A percentile compares a stretch with the other conserved stretches of the same genome.
phyloP scores from a whole-genome alignment of 371 early-diverging fungal genomes.

The Mucor sp. region DNA sequence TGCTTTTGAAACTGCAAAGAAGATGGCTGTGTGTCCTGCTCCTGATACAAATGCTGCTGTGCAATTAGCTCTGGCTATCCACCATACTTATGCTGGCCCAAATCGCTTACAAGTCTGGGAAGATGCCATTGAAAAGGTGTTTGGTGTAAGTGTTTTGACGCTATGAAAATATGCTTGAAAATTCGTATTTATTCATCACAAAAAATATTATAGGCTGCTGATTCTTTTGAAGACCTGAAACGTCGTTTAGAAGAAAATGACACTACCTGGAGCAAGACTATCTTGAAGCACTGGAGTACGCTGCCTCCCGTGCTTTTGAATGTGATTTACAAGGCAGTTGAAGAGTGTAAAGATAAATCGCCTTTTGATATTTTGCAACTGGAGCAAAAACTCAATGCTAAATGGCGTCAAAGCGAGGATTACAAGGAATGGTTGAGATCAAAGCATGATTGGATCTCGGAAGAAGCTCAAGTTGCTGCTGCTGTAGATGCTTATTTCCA shows the following conservation, averaged over 20 bases:
- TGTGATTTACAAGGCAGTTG: conserved; percentile 33
- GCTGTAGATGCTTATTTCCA: conserved; percentile 23
- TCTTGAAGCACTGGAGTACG: conserved; percentile 33
- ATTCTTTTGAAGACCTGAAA: conserved; percentile 27
- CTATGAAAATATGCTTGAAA: too few relatives aligned
- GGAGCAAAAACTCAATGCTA: conserved; percentile 32
- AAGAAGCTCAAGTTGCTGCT: conserved; percentile 6
- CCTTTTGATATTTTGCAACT: conserved; percentile 27
- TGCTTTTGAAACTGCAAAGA: conserved; percentile 29
- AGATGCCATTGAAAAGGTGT: conserved; percentile 46
- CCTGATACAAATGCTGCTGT: conserved; percentile 48
- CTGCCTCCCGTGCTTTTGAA: conserved; percentile 36
- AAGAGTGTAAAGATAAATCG: not conserved
- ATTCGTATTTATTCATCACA: too few relatives aligned
- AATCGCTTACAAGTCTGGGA: conserved; percentile 58
- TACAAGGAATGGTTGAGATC: conserved; percentile 31
- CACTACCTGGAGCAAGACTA: conserved; percentile 33
- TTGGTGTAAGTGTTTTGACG: conserved; percentile 58
- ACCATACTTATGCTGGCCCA: conserved; percentile 60
- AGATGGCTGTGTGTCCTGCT: conserved; percentile 48
- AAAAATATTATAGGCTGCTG: conserved; percentile 22
- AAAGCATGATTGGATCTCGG: not conserved
- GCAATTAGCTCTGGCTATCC: conserved; percentile 43
- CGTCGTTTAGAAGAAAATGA: conserved; percentile 14
- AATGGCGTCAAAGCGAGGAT: conserved; percentile 43